Evolutionary conservation across 2,329 filamentous ascomycete genomes (phyloP).

Genomic region (Myriosclerotinia scirpicola): DNA sequence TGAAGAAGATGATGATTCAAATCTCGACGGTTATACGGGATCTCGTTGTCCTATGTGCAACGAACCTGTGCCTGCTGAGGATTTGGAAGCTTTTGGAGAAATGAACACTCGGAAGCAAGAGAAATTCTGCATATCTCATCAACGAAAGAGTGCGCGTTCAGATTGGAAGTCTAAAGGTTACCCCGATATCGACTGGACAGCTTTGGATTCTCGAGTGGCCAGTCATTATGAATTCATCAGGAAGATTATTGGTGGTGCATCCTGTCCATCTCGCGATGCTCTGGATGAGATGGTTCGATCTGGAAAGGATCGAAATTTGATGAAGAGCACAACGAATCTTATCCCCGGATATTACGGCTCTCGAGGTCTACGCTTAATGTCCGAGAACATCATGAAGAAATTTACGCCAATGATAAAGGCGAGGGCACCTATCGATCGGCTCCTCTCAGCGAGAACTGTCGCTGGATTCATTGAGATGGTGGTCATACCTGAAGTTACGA

Average conservation of each 20-base stretch:
- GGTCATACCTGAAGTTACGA: conserved; percentile 69
- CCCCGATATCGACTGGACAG: conserved; percentile 69
- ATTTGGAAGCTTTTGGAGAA: conserved; percentile 55
- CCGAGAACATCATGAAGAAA: conserved; percentile 62
- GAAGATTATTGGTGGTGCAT: conserved; percentile 54
- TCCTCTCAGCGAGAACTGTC: conserved; percentile 66
- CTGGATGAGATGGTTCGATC: conserved; percentile 56
- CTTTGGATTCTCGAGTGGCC: conserved; percentile 58
- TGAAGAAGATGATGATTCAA: not conserved
- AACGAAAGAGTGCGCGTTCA: conserved; percentile 52
- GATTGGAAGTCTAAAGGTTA: conserved; percentile 52
- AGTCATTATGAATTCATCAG: conserved; percentile 56
- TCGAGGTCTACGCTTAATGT: conserved; percentile 70
- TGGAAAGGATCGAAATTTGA: conserved; percentile 60
- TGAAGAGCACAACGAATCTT: conserved; percentile 52
- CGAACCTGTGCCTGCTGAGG: conserved; percentile 53
- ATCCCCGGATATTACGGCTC: conserved; percentile 83
- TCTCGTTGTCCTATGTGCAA: conserved; percentile 66
- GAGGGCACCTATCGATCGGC: conserved; percentile 60
- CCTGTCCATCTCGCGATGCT: conserved; percentile 60
- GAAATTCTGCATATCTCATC: conserved; percentile 65
- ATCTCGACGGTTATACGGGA: conserved; percentile 9
- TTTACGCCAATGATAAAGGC: conserved; percentile 62
- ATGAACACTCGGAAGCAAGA: conserved; percentile 60
- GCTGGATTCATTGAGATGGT: conserved; percentile 71